Conservation (phyloP, 2,329 filamentous ascomycete genomes). For the Talaromyces sp. region DNA sequence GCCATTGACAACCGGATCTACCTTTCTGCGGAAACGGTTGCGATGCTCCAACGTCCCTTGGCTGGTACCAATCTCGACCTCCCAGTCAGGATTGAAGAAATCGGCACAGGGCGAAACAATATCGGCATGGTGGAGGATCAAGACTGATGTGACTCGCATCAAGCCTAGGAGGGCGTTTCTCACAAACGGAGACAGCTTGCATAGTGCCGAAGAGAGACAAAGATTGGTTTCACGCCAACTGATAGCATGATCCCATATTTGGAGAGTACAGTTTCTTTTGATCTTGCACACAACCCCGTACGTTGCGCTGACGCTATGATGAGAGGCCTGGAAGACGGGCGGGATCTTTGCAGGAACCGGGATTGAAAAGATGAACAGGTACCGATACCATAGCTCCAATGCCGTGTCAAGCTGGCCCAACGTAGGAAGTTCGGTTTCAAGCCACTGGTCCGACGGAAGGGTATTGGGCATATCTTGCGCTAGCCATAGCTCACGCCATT, state of each 20-base stretch:
- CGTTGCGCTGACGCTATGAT: conserved; percentile 57
- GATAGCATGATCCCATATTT: conserved; percentile 63
- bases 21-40: conserved; percentile 55
- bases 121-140: conserved; percentile 54
- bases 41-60: conserved; percentile 54
- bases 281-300: conserved; percentile 61
- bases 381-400: conserved; percentile 38
- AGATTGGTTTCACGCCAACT: conserved; percentile 56
- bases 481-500: conserved; percentile 47
- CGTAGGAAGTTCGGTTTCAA: conserved; percentile 36
- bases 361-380: conserved; percentile 54
- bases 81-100: conserved; percentile 63
- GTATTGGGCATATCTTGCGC: conserved; percentile 40
- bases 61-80: conserved; percentile 57
- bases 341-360: conserved; percentile 54
- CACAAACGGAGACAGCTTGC: conserved; percentile 46
- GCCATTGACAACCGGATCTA: conserved; percentile 62
- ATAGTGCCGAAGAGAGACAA: conserved; percentile 47
- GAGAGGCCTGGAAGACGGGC: conserved; percentile 59
- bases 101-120: conserved; percentile 55
- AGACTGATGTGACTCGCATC: conserved; percentile 45
- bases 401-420: conserved; percentile 33
- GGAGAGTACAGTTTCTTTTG: conserved; percentile 55
- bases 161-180: conserved; percentile 46
- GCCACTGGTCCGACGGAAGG: conserved; percentile 31